These are phyloP conservation scores for Tetraselmis chui DNA, from an alignment of 139 green algal genomes.

Conservation along the genomic window DNA sequence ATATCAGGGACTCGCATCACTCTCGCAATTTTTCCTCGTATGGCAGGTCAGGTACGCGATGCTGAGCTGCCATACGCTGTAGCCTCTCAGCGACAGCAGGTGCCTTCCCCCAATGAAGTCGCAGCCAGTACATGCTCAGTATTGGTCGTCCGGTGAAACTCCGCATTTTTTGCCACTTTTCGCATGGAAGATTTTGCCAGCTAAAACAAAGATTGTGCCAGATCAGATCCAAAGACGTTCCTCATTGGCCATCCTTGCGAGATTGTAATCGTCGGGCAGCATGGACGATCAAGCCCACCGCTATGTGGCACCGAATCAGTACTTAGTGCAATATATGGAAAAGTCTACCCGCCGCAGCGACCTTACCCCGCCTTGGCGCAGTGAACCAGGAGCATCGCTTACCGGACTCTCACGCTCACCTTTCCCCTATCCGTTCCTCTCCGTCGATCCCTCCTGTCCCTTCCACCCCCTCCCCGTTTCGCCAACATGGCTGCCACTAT, in stretches of 20 bases:
- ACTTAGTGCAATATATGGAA: neutral
- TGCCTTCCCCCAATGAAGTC: neutral
- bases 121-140: neutral
- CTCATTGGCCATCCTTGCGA: neutral
- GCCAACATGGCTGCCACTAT: too few relatives aligned
- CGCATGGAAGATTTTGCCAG: neutral
- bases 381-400: too few relatives aligned
- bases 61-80: too few relatives aligned
- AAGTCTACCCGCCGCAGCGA: neutral
- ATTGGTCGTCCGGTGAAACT: neutral
- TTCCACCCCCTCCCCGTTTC: too few relatives aligned
- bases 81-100: too few relatives aligned
- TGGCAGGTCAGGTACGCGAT: too few relatives aligned
- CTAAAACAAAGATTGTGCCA: too few relatives aligned
- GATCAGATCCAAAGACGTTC: neutral
- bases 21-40: too few relatives aligned
- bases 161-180: neutral
- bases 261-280: neutral
- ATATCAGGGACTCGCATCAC: too few relatives aligned
- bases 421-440: too few relatives aligned
- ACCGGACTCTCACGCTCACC: too few relatives aligned
- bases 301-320: neutral
- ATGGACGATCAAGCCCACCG: neutral
- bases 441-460: too few relatives aligned
- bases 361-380: neutral